A percentile compares a stretch with the other conserved stretches of the same genome.
Evolutionary conservation across 2,329 filamentous ascomycete species (phyloP).

Genomic region (Alternaria dauci): DNA sequence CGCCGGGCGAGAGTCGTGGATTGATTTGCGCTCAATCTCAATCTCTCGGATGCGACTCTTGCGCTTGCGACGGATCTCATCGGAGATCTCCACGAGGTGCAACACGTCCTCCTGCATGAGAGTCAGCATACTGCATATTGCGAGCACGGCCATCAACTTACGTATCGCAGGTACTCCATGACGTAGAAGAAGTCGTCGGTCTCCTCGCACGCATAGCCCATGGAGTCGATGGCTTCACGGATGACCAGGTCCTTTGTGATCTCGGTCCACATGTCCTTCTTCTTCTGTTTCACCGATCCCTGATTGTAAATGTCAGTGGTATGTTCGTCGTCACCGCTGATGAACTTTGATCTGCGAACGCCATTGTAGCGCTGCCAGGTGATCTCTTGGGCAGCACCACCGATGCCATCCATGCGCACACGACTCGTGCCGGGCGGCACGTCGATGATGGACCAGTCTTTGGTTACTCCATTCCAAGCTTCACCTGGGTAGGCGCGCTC

Average conservation of each 20-base stretch:
- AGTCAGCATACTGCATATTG: slow-evolving; percentile 19
- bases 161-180: slow-evolving; percentile 87
- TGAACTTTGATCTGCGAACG: slow-evolving; percentile 75
- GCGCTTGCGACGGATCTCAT: slow-evolving; percentile 76
- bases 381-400: slow-evolving; percentile 77
- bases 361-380: slow-evolving; percentile 75
- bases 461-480: slow-evolving; percentile 75
- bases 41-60: slow-evolving; percentile 67
- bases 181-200: slow-evolving; percentile 90
- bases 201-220: slow-evolving; percentile 90
- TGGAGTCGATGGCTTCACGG: slow-evolving; percentile 83
- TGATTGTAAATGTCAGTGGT: slow-evolving; percentile 55
- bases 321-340: slow-evolving; percentile 68
- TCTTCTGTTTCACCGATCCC: slow-evolving; percentile 46
- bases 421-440: slow-evolving; percentile 84
- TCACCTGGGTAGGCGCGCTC: slow-evolving; percentile 76
- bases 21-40: slow-evolving; percentile 66
- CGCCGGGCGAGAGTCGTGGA: slow-evolving; percentile 56
- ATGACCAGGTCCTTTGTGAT: slow-evolving; percentile 92
- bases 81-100: slow-evolving; percentile 81
- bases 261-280: slow-evolving; percentile 84
- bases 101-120: slow-evolving; percentile 79
- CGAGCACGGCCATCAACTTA: slow-evolving; percentile 60
- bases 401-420: slow-evolving; percentile 81
- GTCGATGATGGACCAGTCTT: slow-evolving; percentile 82